A percentile compares a stretch with the other conserved stretches of the same genome.
phyloP scores from a whole-genome alignment of 2,329 filamentous ascomycete genomes.

The Talaromyces piceae region DNA sequence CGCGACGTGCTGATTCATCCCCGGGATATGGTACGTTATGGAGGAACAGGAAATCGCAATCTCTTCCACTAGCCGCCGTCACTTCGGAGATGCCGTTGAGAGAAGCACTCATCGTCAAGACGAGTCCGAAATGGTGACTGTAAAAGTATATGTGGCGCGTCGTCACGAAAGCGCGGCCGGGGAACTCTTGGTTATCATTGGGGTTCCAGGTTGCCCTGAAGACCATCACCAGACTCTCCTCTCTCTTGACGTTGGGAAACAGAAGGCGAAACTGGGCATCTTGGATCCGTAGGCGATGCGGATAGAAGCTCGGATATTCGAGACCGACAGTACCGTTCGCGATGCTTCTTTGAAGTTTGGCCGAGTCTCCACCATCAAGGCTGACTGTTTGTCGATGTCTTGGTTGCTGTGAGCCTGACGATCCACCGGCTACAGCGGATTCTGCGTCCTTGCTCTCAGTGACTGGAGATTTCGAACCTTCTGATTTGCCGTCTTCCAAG shows the following conservation, averaged over 20 bases:
- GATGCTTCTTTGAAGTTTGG: constrained; percentile 27
- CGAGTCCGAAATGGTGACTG: constrained; percentile 85
- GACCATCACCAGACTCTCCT: constrained; percentile 81
- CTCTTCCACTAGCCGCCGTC: constrained; percentile 77
- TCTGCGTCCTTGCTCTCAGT: constrained; percentile 21
- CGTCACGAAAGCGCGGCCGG: constrained; percentile 81
- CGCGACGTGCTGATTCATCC: constrained; percentile 58
- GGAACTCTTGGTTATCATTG: constrained; percentile 68
- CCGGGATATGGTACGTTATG: constrained; percentile 62
- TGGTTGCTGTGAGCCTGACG: constrained; percentile 20
- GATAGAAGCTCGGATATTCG: constrained; percentile 68
- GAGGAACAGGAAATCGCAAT: constrained; percentile 88
- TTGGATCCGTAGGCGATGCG: constrained; percentile 71
- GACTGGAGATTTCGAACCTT: constrained; percentile 16
- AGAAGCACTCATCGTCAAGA: constrained; percentile 71
- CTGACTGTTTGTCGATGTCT: constrained; percentile 52
- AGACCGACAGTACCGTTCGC: constrained; percentile 27
- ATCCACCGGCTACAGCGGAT: constrained; percentile 16
- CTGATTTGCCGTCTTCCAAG: constrained; percentile 15
- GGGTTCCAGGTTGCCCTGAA: constrained; percentile 87
- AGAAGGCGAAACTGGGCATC: constrained; percentile 89
- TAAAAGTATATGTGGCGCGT: constrained; percentile 89
- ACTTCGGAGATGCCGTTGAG: constrained; percentile 78
- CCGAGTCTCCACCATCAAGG: constrained; percentile 39
- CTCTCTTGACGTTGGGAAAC: constrained; percentile 69